Evolutionary conservation across 768 basidiomycete species (phyloP).

Genomic region (Kondoa malvinella): DNA sequence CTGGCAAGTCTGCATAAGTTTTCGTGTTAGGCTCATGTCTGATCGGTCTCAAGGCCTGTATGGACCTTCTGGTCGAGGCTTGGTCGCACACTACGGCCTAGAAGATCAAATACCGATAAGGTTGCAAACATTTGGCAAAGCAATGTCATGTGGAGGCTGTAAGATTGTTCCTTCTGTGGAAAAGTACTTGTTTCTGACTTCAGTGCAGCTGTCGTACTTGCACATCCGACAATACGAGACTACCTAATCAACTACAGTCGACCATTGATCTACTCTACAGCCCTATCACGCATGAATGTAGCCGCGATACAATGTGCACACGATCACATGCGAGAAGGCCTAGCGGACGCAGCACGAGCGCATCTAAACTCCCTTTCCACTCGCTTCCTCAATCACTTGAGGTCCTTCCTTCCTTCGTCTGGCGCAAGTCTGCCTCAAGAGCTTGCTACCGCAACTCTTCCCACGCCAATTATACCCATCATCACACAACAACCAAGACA

Average conservation of each 20-base stretch:
- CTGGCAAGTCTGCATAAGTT: constrained; percentile 36
- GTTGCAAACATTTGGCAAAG: constrained; percentile 86
- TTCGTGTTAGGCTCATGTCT: neutral
- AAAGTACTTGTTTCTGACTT: neutral
- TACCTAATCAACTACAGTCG: constrained; percentile 86
- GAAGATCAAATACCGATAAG: constrained; percentile 54
- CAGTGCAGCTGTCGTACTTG: constrained; percentile 54
- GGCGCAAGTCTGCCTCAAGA: constrained; percentile 21
- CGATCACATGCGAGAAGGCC: constrained; percentile 55
- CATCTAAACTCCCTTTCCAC: constrained; percentile 16
- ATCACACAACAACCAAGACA: constrained; percentile 59
- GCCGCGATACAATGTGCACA: constrained; percentile 60
- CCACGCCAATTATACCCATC: constrained; percentile 70
- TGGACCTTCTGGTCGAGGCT: constrained; percentile 56
- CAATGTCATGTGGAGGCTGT: constrained; percentile 72
- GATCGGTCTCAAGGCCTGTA: constrained; percentile 38
- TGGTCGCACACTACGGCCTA: constrained; percentile 53
- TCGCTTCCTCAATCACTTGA: constrained; percentile 20
- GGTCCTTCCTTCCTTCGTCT: constrained; percentile 26
- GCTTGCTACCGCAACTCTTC: constrained; percentile 2
- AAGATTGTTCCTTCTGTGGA: constrained; percentile 25
- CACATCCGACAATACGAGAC: constrained; percentile 51
- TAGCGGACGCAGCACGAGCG: constrained; percentile 31
- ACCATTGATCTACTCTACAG: constrained; percentile 78
- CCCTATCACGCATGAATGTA: constrained; percentile 57